A percentile compares a stretch with the other conserved stretches of the same genome.
These are phyloP conservation scores for Lineolata rhizophorae DNA, from an alignment of 495 filamentous ascomycete species.

Conservation along the genomic window DNA sequence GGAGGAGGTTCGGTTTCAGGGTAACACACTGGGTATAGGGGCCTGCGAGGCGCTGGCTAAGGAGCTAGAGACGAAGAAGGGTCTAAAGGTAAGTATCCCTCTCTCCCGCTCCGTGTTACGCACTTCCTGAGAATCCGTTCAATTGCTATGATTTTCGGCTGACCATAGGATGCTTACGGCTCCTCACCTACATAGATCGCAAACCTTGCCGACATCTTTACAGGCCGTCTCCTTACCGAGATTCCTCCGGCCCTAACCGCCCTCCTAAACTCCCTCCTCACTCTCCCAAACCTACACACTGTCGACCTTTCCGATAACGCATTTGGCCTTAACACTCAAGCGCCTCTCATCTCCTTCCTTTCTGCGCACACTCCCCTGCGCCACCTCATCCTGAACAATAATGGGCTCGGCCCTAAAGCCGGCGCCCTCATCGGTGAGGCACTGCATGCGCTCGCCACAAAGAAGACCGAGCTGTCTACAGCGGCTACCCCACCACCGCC, in stretches of 20 bases:
- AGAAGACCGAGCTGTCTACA: conserved; percentile 55
- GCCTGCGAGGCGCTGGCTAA: conserved; percentile 67
- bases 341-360: conserved; percentile 45
- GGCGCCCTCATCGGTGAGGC: conserved; percentile 70
- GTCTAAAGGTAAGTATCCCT: conserved; percentile 36
- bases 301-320: conserved; percentile 95
- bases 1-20: conserved; percentile 62
- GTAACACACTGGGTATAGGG: conserved; percentile 79
- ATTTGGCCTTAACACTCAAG: conserved; percentile 69
- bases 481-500: conserved; percentile 34
- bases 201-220: conserved; percentile 94
- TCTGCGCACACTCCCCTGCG: conserved; percentile 66
- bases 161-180: no score
- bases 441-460: conserved; percentile 49
- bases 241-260: conserved; percentile 75
- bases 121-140: no score
- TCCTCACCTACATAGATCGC: conserved; percentile 33
- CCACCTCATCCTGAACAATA: conserved; percentile 91
- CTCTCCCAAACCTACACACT: conserved; percentile 62
- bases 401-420: conserved; percentile 83
- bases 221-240: conserved; percentile 75
- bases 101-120: no score
- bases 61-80: conserved; percentile 58
- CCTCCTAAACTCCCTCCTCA: conserved; percentile 67
- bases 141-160: no score